Percentiles rank a stretch among this genome's conserved stretches.
Evolutionary conservation across 1,139 yeast genomes (phyloP).

Genomic region (Scheffersomyces titani): DNA sequence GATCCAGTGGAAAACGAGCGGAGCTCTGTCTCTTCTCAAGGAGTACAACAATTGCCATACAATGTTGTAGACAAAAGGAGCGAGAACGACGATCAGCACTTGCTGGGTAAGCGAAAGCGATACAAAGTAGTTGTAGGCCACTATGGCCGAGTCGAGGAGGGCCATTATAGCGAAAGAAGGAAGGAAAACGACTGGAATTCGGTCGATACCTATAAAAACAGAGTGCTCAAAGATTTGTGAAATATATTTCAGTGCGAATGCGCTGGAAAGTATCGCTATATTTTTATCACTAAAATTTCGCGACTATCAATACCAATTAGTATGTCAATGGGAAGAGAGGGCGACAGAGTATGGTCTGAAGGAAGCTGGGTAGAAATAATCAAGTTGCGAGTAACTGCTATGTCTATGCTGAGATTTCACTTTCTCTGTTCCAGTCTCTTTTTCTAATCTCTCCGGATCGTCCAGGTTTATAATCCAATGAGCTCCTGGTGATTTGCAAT

Average conservation of each 20-base stretch:
- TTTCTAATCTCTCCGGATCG: neutral
- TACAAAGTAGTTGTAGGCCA: conserved; percentile 22
- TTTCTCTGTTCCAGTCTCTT: neutral
- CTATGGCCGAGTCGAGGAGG: conserved; percentile 22
- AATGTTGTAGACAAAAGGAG: conserved; percentile 62
- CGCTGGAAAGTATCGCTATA: neutral
- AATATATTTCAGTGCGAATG: neutral
- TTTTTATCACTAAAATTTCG: conserved; percentile 1
- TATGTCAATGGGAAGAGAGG: neutral
- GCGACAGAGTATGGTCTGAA: neutral
- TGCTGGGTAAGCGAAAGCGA: conserved; percentile 33
- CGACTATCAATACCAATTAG: neutral
- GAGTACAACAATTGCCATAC: conserved; percentile 72
- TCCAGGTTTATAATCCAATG: neutral
- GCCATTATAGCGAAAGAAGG: conserved; percentile 23
- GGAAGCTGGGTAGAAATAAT: neutral
- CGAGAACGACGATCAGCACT: conserved; percentile 33
- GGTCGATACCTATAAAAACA: neutral
- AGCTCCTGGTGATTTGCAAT: neutral
- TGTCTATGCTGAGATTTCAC: neutral
- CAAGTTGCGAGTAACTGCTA: neutral
- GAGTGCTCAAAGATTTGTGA: neutral
- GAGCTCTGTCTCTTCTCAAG: conserved; percentile 77
- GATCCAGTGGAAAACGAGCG: conserved; percentile 87
- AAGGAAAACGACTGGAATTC: conserved; percentile 14